These are phyloP conservation scores for Avena insularis DNA, from an alignment of 176 grass and related monocot genomes.

Conservation along the genomic window DNA sequence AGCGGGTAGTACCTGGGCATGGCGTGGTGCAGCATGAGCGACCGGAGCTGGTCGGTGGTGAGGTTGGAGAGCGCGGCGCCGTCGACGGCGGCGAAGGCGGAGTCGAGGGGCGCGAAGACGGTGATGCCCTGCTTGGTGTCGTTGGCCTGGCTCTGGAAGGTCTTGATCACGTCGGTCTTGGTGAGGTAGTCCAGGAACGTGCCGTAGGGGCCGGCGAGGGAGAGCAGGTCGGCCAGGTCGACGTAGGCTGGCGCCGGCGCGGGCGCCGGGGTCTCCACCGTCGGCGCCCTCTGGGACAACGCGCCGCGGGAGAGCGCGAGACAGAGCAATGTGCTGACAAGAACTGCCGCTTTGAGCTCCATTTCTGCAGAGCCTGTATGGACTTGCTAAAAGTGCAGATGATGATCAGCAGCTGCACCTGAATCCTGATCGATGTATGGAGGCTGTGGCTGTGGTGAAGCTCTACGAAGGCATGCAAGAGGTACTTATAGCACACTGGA, in stretches of 20 bases:
- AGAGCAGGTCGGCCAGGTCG: constrained; percentile 58
- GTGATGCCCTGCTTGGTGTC: constrained; percentile 51
- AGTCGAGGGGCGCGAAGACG: constrained; percentile 55
- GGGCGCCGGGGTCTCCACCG: constrained; percentile 39
- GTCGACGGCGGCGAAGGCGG: constrained; percentile 50
- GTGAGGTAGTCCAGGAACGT: constrained; percentile 52
- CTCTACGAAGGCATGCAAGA: background rate
- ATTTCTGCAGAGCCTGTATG: background rate
- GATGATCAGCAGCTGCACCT: background rate
- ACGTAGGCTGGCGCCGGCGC: constrained; percentile 56
- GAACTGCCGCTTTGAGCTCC: constrained; percentile 7
- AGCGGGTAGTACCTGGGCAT: constrained; percentile 48
- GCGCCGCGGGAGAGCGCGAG: background rate
- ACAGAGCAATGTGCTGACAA: constrained; percentile 15
- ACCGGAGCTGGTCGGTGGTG: constrained; percentile 47
- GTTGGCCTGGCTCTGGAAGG: constrained; percentile 60
- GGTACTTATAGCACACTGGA: constrained; percentile 11
- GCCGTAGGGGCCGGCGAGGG: constrained; percentile 51
- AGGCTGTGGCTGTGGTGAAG: background rate
- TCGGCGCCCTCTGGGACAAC: background rate
- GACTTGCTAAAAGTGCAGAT: background rate
- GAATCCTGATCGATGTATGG: background rate
- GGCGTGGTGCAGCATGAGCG: constrained; percentile 61
- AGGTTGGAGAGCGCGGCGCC: constrained; percentile 44
- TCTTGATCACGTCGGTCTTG: constrained; percentile 53